Conservation (phyloP, 495 filamentous ascomycete genomes). For the Annulohypoxylon bovei region DNA sequence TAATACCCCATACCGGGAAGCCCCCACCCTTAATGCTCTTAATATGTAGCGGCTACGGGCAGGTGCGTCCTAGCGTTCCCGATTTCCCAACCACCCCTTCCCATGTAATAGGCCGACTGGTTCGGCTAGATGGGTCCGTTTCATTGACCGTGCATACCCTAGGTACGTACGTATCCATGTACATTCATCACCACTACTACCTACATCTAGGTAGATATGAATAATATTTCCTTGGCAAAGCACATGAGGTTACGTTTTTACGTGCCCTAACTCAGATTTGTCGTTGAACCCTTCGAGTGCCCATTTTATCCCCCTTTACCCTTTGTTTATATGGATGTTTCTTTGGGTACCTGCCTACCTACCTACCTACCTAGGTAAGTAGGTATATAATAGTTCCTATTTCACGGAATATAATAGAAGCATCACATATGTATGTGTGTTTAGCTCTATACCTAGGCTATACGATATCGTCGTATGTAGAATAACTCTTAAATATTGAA, state of each 20-base stretch:
- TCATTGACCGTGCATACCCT: neutral
- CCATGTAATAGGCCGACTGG: constrained; percentile 24
- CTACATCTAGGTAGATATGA: constrained; percentile 8
- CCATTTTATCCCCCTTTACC: neutral
- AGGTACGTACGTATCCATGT: neutral
- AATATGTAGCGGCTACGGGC: constrained; percentile 27
- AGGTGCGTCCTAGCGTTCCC: constrained; percentile 35
- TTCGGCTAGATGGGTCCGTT: constrained; percentile 24
- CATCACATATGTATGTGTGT: neutral
- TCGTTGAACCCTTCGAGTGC: neutral
- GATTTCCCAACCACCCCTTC: constrained; percentile 20
- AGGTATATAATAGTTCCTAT: neutral
- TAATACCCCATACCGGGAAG: constrained; percentile 18
- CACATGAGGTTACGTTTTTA: neutral
- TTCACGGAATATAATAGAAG: neutral
- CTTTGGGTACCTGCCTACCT: neutral
- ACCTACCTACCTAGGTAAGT: neutral
- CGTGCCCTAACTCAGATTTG: neutral
- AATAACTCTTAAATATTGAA: neutral
- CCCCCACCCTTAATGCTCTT: constrained; percentile 17
- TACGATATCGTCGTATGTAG: neutral
- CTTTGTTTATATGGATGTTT: neutral
- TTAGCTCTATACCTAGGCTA: neutral
- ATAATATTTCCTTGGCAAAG: constrained; percentile 15
- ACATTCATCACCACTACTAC: neutral